Base-by-base conservation (phyloP, 495 filamentous ascomycete genomes). In the Neurospora sp. region DNA sequence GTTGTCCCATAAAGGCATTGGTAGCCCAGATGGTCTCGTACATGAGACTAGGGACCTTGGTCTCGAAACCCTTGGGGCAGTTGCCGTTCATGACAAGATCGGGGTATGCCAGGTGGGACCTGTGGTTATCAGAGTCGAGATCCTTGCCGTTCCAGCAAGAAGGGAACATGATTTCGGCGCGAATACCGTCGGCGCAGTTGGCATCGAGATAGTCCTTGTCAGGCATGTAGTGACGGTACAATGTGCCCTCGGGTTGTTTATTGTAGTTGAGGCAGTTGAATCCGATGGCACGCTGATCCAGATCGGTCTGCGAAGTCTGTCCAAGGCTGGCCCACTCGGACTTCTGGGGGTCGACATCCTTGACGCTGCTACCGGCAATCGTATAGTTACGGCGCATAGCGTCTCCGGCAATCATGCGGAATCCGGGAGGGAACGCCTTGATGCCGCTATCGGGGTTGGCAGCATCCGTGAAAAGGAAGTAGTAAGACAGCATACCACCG, bases 211-310 rank as follows among this genome's bases (percentile, higher is more conserved):
- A 96, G 1, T 81, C 81, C 86, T 97, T 96, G 72, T 91, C 88
- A 0, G 95, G 95, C 77, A 98, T 66, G 77, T 87, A 90, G 79
- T 96, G 93, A 62, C 95, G 92, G 71, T 86, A 90, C n/a, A 97
- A 84, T 18, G 93, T 90, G 1, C 86, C 84, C 78, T 97, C 94
- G 23, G 90, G 77, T 0, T 80, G 42, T 39, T 79, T 84, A 27
- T 77, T 72, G 77, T 96, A 96, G 87, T 97, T 87, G 70, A 98
- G 81, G 81, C 95, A 98, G 84, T 97, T 97, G 86, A 95, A 97
- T 3, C 95, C 95, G 39, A 97, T 73, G 10, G 95, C 93, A 71
- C 93, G 91, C 84, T 96, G 92, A n/a, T 81, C 82, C 31, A 97
- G 86, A 39, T 90, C 89, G 10, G 77, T 75, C 83, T 97, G 93